Percentiles rank a stretch among this genome's conserved stretches.
Evolutionary conservation across 208 protist species (phyloP).

Genomic region (Polymyxa betae): DNA sequence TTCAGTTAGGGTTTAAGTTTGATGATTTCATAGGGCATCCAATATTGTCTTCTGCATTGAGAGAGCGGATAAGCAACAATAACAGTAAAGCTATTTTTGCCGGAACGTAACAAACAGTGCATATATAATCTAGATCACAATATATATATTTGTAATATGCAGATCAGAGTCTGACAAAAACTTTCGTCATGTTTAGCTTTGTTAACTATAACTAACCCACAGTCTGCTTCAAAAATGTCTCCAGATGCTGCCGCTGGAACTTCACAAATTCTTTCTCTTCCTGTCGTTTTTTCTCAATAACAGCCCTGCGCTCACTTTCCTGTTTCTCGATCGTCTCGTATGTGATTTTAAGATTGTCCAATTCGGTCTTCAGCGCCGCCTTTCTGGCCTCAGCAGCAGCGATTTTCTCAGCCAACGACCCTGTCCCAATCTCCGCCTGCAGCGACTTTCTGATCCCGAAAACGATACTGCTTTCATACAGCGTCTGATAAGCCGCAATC

Average conservation of each 20-base stretch:
- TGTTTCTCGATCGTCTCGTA: constrained; percentile 82
- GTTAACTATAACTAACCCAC: background rate
- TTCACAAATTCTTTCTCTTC: constrained; percentile 93
- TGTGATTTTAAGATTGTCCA: constrained; percentile 75
- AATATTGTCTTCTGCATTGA: too few relatives aligned
- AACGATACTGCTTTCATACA: constrained; percentile 83
- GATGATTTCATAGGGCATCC: too few relatives aligned
- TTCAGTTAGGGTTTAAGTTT: too few relatives aligned
- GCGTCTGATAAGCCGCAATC: constrained; percentile 79
- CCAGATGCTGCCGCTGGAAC: constrained; percentile 86
- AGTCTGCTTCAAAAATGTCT: constrained; percentile 68
- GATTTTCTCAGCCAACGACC: constrained; percentile 84
- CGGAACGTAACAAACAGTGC: too few relatives aligned
- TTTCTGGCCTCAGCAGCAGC: background rate
- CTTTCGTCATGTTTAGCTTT: too few relatives aligned
- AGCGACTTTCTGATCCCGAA: constrained; percentile 95
- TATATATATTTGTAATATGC: too few relatives aligned
- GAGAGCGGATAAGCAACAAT: too few relatives aligned
- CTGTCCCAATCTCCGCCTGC: constrained; percentile 91
- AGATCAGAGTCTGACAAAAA: too few relatives aligned
- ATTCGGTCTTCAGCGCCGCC: background rate
- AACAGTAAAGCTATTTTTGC: too few relatives aligned
- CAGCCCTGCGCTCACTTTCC: constrained; percentile 80
- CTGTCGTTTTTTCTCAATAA: constrained; percentile 84
- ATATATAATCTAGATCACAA: too few relatives aligned